Conservation (phyloP, 1,139 yeast species). For the Kurtzmaniella quercitrusa region DNA sequence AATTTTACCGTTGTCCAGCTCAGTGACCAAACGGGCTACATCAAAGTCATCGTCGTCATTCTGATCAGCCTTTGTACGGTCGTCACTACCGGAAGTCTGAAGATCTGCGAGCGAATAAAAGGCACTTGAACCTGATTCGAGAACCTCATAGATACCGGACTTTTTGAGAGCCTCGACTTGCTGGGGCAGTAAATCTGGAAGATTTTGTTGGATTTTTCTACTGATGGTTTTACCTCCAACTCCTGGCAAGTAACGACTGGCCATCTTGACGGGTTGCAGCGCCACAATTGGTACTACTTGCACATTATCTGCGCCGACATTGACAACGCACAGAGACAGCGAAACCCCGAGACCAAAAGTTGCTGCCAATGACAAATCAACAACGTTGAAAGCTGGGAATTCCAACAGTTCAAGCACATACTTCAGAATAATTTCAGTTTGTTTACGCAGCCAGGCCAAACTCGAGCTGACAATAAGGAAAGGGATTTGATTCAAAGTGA, state of each 20-base stretch:
- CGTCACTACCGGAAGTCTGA: slow-evolving; percentile 12
- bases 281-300: slow-evolving; percentile 79
- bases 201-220: slow-evolving; percentile 39
- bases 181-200: slow-evolving; percentile 53
- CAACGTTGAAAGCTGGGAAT: slow-evolving; percentile 66
- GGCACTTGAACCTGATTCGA: slow-evolving; percentile 53
- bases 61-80: slow-evolving; percentile 22
- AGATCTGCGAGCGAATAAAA: slow-evolving; percentile 56
- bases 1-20: slow-evolving; percentile 60
- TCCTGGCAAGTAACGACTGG: slow-evolving; percentile 42
- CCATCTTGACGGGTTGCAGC: slow-evolving; percentile 55
- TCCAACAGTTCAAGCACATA: slow-evolving; percentile 72
- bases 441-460: slow-evolving; percentile 63
- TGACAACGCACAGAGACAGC: slow-evolving; percentile 64
- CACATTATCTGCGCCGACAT: slow-evolving; percentile 71
- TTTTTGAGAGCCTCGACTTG: slow-evolving; percentile 76
- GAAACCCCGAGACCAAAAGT: slow-evolving; percentile 66
- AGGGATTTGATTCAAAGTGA: slow-evolving; percentile 45
- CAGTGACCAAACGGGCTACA: slow-evolving; percentile 85
- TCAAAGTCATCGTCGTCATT: slow-evolving; percentile 76
- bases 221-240: slow-evolving; percentile 68
- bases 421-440: slow-evolving; percentile 67
- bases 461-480: slow-evolving; percentile 60
- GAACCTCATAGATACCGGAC: slow-evolving; percentile 74
- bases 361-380: slow-evolving; percentile 69